Evolutionary conservation across 352 stramenopile genomes (phyloP), one percentile per base, ranked within the genome.

Genomic region (Pythium pyrilobum): DNA sequence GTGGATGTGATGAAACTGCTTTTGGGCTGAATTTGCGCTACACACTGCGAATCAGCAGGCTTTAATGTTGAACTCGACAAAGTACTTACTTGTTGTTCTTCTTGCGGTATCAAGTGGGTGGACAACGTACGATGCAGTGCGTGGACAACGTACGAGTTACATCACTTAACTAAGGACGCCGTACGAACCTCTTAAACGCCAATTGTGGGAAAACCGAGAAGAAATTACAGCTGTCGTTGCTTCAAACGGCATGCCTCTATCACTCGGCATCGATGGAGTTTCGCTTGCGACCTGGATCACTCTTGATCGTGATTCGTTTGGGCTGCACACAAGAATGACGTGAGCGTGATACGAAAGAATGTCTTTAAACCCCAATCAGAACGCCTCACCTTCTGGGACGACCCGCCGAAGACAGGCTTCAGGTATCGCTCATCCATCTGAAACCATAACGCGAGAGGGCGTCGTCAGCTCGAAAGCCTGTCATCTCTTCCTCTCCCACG

Each of bases 341-440:
- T 15, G 42, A 45, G 12, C 11, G 12, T 3, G 5, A 11, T 5
- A 38, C 27, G 0, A 20, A 36, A 32, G 18, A 12, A 1, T 15
- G 13, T 37, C 37, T 23, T 15, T 12, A 20, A n/a, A 23, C 9
- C 25, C 15, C 15, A 27, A 9, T 27, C 8, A 39, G 7, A 4
- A 51, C 43, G 9, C n/a, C 24, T 7, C 11, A 66, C 56, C 62
- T 73, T 64, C 21, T 62, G 61, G 24, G 52, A 54, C 3, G 71
- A 77, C 15, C 76, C 78, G 2, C 78, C 76, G 56, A 89, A 87
- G 9, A 85, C 34, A 4, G 78, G 78, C 54, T 89, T 85, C 41
- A 89, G 63, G 43, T 87, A 89, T 33, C 62, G 70, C 29, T 87
- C 74, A 27, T 89, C 78, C 33, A 89, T 46, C 77, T 85, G 18